Percentiles rank a stretch among this genome's conserved stretches.
Conservation (phyloP, 164 flowering plant species). For the Nymphaea thermarum region DNA sequence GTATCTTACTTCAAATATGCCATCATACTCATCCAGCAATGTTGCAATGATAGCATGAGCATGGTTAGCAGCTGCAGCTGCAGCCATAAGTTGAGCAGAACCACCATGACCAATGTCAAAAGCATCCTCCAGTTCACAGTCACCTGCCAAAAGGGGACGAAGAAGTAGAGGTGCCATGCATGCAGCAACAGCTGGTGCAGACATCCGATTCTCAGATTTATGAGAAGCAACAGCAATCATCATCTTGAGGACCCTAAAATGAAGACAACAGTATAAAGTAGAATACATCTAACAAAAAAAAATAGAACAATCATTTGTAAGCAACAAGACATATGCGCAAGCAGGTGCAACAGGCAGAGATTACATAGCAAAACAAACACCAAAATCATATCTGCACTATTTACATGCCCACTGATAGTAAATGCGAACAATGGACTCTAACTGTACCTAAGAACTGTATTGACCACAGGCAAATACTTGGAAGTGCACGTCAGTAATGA, state of each 20-base stretch:
- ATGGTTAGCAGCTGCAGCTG: conserved; percentile 99
- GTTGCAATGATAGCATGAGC: conserved; percentile 93
- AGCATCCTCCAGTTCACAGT: conserved; percentile 70
- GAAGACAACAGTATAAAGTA: conserved; percentile 4
- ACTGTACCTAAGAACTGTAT: no score
- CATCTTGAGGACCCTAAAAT: conserved; percentile 74
- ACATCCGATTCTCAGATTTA: conserved; percentile 79
- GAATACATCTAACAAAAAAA: not conserved
- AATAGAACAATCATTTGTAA: not conserved
- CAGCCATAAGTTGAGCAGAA: conserved; percentile 85
- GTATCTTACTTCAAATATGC: conserved; percentile 69
- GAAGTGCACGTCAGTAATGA: no score
- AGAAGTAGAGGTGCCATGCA: conserved; percentile 99
- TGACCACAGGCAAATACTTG: no score
- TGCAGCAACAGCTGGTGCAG: conserved; percentile 91
- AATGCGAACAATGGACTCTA: no score
- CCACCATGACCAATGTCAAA: conserved; percentile 81
- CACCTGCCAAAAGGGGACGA: conserved; percentile 94
- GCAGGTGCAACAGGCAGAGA: no score
- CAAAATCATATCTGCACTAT: no score
- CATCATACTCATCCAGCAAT: conserved; percentile 73
- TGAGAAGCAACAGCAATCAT: conserved; percentile 83
- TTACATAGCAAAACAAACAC: no score
- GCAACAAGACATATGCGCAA: no score
- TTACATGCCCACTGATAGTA: no score